Evolutionary conservation across 306 rosid species (phyloP).

Genomic region (Lathyrus oleraceus): DNA sequence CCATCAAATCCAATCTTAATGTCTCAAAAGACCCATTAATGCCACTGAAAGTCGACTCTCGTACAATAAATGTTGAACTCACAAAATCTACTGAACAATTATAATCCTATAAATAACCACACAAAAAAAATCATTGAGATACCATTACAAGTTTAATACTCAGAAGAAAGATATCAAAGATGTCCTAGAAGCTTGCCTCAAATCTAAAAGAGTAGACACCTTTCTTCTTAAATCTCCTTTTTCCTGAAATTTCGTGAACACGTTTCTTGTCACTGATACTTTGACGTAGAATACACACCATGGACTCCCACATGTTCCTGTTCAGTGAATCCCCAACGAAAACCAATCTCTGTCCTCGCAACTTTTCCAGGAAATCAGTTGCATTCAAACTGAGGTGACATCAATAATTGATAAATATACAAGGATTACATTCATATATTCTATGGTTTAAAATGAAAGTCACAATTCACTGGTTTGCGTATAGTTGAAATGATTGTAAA

Average conservation of each 20-base stretch:
- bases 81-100: slow-evolving; percentile 90
- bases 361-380: slow-evolving; percentile 78
- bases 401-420: slow-evolving; percentile 33
- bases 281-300: slow-evolving; percentile 81
- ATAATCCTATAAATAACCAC: slow-evolving; percentile 63
- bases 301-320: slow-evolving; percentile 97
- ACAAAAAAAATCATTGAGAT: slow-evolving; percentile 23
- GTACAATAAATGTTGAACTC: slow-evolving; percentile 82
- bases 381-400: slow-evolving; percentile 70
- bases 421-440: slow-evolving; percentile 2
- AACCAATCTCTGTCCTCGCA: slow-evolving; percentile 75
- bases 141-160: not conserved
- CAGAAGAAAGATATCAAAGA: not conserved
- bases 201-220: slow-evolving; percentile 79
- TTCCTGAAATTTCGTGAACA: slow-evolving; percentile 84
- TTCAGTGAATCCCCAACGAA: slow-evolving; percentile 95
- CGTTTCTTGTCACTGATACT: slow-evolving; percentile 55
- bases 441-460: not conserved
- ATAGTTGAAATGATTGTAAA: slow-evolving; percentile 1
- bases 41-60: slow-evolving; percentile 65
- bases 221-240: slow-evolving; percentile 74
- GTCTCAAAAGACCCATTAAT: slow-evolving; percentile 70
- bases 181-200: slow-evolving; percentile 68
- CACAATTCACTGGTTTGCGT: not conserved
- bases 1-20: slow-evolving; percentile 92